A percentile compares a stretch with the other conserved stretches of the same genome.
These are phyloP conservation scores for Fusarium algeriense DNA, from an alignment of 2,329 filamentous ascomycete species.

Conservation along the genomic window DNA sequence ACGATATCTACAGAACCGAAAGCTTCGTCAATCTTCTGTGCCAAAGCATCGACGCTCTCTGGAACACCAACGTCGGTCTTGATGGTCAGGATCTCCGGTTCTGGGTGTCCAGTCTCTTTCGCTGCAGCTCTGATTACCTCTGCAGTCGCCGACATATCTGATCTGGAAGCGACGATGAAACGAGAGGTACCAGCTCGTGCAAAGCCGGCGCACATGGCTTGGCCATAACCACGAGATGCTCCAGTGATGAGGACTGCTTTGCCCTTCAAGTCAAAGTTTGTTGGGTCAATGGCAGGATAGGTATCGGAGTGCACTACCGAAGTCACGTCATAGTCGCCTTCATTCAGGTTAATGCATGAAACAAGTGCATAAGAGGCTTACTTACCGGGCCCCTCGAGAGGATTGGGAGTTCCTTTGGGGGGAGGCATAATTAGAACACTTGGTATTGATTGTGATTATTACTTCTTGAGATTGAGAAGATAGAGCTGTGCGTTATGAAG, in stretches of 20 bases:
- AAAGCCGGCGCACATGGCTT: constrained; percentile 17
- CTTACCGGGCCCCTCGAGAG: constrained; percentile 20
- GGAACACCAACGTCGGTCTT: constrained; percentile 13
- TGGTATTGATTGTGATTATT: too few relatives aligned
- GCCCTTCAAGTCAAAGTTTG: constrained; percentile 2
- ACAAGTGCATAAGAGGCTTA: rapidly evolving
- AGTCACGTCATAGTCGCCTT: constrained; percentile 20
- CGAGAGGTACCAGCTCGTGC: constrained; percentile 9
- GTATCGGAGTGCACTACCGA: constrained; percentile 4
- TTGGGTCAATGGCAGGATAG: constrained; percentile 16
- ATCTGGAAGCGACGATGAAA: constrained; percentile 1
- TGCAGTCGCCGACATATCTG: constrained; percentile 1
- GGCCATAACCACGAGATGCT: constrained; percentile 18
- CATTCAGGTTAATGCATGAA: not conserved
- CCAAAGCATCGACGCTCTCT: constrained; percentile 11
- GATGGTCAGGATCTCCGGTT: constrained; percentile 1
- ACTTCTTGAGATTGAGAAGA: too few relatives aligned
- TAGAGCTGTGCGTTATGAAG: not conserved
- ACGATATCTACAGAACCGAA: constrained; percentile 14
- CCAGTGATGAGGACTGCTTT: constrained; percentile 18
- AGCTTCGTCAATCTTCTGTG: not conserved
- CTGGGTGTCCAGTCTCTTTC: not conserved
- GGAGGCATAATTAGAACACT: constrained; percentile 4
- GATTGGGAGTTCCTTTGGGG: constrained; percentile 9
- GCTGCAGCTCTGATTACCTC: constrained; percentile 5